These are phyloP conservation scores for Pleurostoma richardsiae DNA, from an alignment of 2,329 filamentous ascomycete species.

Conservation along the genomic window DNA sequence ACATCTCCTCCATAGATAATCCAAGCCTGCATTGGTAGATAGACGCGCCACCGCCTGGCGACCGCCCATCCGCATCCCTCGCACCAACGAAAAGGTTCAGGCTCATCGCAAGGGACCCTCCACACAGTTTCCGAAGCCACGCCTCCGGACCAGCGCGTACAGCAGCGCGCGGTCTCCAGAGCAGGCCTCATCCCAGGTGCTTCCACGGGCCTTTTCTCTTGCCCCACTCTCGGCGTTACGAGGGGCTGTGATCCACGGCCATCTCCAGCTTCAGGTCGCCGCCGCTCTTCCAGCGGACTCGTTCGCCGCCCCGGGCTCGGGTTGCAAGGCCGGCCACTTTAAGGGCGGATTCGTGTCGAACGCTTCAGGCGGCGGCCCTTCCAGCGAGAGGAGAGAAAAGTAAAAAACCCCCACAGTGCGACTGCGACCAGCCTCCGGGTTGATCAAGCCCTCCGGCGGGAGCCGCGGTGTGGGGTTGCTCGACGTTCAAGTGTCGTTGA, in stretches of 20 bases:
- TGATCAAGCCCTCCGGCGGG: not conserved
- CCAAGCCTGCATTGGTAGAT: conserved; percentile 4
- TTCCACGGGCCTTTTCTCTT: conserved; percentile 5
- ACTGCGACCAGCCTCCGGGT: not conserved
- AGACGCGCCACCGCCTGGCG: not conserved
- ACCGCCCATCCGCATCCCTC: conserved; percentile 10
- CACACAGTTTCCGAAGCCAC: conserved; percentile 3
- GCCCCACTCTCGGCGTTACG: conserved; percentile 28
- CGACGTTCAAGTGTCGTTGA: not conserved
- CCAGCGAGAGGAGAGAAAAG: conserved; percentile 9
- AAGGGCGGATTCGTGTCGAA: conserved; percentile 14
- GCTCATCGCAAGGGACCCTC: conserved; percentile 15
- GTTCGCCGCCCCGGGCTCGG: conserved; percentile 12
- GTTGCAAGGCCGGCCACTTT: conserved; percentile 1
- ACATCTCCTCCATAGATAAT: no score
- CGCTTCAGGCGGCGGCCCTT: conserved; percentile 11
- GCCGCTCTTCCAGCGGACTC: conserved; percentile 13
- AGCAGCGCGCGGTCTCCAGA: conserved; percentile 13
- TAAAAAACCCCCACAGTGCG: not conserved
- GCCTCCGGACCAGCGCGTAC: conserved; percentile 5
- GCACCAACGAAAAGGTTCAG: conserved; percentile 18
- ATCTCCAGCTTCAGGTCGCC: conserved; percentile 11
- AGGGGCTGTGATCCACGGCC: conserved; percentile 17
- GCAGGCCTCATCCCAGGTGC: not conserved
- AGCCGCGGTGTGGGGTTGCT: conserved; percentile 1